Evolutionary conservation across 805 yeast species (phyloP), one percentile per base, ranked within the genome.

Genomic region (Wickerhamomyces rabaulensis): DNA sequence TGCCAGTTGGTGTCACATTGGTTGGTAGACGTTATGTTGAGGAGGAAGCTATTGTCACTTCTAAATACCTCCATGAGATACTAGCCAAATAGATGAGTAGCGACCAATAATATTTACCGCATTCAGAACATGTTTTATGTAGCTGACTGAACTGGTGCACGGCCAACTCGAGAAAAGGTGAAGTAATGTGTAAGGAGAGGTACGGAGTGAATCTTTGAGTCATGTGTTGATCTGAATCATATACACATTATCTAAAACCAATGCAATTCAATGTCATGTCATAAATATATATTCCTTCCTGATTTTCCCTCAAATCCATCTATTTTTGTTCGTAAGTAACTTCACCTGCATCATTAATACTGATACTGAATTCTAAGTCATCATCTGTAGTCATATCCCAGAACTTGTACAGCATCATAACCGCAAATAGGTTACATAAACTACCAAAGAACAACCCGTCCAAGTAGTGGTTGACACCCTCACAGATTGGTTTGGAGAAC

Each of bases 351-450:
- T 73, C 78, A 48, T 69, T 69, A 35, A 71, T 70, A 48, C 80
- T 74, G 43, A 88, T 94, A 42, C 89, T 80, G 65, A 92, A 94
- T 67, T 92, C 99, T 56, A 92, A 80, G 64, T 94, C 98, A 59
- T 92, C 98, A 47, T 83, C 81, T 12, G 98, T 94, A 44, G 92
- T 84, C 77, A 91, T 89, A 60, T 91, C 97, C 97, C 98, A 92
- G 56, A 82, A 88, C 67, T 94, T 91, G 72, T 90, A 92, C 43
- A 92, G 74, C 98, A 94, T 92, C 96, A 94, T 90, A 46, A 86
- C 69, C 4, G 95, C 76, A 58, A 89, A 85, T 42, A 89, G 62
- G 61, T 88, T 88, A 61, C 96, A 79, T 31, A 89, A 58, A 22
- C 94, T 78, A 27, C 89, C 94, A 59, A 91, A 88, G 60, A 92